A percentile compares a stretch with the other conserved stretches of the same genome.
Conservation (phyloP, 768 basidiomycete species). For the Lepiota subincarnata region DNA sequence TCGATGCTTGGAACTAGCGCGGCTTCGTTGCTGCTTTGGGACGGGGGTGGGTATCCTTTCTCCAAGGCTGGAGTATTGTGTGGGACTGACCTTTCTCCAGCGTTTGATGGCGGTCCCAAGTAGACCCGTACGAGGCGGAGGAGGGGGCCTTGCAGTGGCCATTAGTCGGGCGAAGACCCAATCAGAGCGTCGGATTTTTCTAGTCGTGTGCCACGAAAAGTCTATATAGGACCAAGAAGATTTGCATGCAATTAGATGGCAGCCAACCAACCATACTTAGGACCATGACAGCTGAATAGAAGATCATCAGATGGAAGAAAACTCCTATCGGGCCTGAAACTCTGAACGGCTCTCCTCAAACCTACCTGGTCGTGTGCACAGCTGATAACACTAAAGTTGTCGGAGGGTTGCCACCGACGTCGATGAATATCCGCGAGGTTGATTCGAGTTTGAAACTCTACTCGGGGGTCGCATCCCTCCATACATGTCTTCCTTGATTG, state of each 20-base stretch:
- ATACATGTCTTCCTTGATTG: too few relatives aligned
- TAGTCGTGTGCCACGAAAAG: constrained; percentile 8
- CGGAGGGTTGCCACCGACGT: too few relatives aligned
- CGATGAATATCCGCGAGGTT: too few relatives aligned
- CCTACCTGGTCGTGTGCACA: background rate
- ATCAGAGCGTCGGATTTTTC: background rate
- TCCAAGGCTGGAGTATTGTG: background rate
- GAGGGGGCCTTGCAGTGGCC: background rate
- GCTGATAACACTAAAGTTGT: too few relatives aligned
- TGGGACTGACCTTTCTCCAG: background rate
- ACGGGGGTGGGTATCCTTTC: background rate
- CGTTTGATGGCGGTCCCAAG: background rate
- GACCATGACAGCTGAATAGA: background rate
- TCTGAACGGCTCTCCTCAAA: too few relatives aligned
- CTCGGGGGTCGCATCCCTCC: too few relatives aligned
- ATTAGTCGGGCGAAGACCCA: background rate
- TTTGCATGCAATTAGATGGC: too few relatives aligned
- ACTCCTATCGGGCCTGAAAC: background rate
- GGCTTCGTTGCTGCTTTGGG: background rate
- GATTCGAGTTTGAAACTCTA: too few relatives aligned
- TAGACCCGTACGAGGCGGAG: background rate
- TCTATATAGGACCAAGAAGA: too few relatives aligned
- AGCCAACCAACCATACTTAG: background rate
- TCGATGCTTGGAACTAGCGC: background rate
- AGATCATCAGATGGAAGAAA: background rate